A percentile compares a stretch with the other conserved stretches of the same genome.
Conservation (phyloP, 306 rosid species). For the Arachis stenosperma region DNA sequence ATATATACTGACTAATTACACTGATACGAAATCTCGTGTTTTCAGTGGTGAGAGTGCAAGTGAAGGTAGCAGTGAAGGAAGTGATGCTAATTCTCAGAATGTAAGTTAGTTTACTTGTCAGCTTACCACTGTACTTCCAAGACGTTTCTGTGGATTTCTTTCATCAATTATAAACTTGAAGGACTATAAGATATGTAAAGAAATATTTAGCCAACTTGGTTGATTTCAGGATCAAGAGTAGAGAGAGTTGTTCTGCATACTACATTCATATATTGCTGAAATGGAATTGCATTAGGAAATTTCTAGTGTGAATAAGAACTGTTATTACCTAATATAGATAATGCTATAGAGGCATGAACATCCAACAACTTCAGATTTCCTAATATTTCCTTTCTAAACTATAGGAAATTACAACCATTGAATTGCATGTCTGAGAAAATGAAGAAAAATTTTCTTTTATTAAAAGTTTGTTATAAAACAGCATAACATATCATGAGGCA, state of each 20-base stretch:
- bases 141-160: conserved; percentile 15
- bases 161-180: conserved; percentile 22
- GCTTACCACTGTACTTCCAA: conserved; percentile 22
- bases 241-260: conserved; percentile 1
- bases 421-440: conserved; percentile 9
- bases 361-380: neutral
- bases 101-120: conserved; percentile 57
- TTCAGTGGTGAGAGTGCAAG: conserved; percentile 97
- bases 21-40: conserved; percentile 49
- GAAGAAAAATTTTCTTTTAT: neutral
- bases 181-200: conserved; percentile 23
- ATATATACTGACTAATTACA: neutral
- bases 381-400: neutral
- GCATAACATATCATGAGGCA: neutral
- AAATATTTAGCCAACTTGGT: neutral
- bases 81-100: conserved; percentile 88
- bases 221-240: neutral
- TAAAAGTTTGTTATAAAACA: neutral
- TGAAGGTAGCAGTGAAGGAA: conserved; percentile 94
- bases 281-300: neutral
- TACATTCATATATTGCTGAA: neutral
- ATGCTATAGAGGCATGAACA: conserved; percentile 10
- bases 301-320: neutral
- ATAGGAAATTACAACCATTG: neutral
- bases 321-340: neutral